Base-by-base conservation (phyloP, 2,329 filamentous ascomycete genomes). In the Aspergillus fumigatus region DNA sequence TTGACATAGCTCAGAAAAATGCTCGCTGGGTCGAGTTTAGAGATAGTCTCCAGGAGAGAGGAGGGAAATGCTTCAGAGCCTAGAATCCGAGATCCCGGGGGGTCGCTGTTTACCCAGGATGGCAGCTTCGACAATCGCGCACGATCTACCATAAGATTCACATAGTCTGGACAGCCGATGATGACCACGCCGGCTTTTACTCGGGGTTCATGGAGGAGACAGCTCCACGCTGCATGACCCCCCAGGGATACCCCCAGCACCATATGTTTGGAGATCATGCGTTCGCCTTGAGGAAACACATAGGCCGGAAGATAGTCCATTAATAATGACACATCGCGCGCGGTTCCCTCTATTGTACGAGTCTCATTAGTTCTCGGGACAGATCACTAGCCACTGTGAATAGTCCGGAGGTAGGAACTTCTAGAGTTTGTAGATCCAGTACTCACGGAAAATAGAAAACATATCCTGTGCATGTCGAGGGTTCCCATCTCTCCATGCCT, bases 101-200 rank as follows among this genome's bases (percentile, higher is more conserved):
- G 79, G 17, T 82, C 77, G 11, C 80, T 79, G 1, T 77, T 71
- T 0, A 81, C 82, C 74, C 82, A 90, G 0, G 84, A 83, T 14
- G 80, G 62, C 10, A 88, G 77, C 66, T 87, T 90, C 0, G 88
- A 88, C 40, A 87, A 78, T 4, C 83, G 79, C 0, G 93, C 93
- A 10, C 94, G 89, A 65, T 93, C 87, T 8, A 79, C 80, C 85
- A 97, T 88, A 17, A 97, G 78, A 71, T 89, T 80, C 61, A 87
- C 84, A 66, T 90, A 96, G 73, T 99, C 93, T 0, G 92, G 91
- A 72, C 92, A 96, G 1, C 93, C 94, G 53, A 97, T 89, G 25
- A 96, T 82, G 2, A 89, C 81, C 7, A 96, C 85, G 1, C 84
- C 92, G 0, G 89, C 87, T n/a, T 82, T 87, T 54, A 97, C 83